phyloP scores from a whole-genome alignment of 495 filamentous ascomycete genomes.

The Neurospora tetraspora region DNA sequence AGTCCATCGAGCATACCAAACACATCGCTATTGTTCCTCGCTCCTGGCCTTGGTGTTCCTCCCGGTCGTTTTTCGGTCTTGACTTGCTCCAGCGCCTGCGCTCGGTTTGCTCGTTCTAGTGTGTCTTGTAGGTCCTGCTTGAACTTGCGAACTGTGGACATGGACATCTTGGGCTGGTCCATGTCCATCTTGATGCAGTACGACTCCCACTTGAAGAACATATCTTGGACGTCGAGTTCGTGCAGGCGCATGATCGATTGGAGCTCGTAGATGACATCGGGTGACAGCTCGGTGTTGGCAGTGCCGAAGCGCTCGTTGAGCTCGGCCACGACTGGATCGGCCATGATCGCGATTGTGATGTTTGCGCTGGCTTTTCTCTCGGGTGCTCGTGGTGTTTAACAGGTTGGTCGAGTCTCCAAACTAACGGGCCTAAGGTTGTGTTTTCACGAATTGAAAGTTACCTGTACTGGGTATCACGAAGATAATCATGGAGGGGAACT shows the following conservation, averaged over 20 bases:
- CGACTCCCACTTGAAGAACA: conserved; percentile 97
- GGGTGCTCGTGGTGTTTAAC: background rate
- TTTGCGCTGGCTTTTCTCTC: background rate
- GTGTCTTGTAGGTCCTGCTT: conserved; percentile 80
- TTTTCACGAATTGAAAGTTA: background rate
- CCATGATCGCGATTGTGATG: conserved; percentile 30
- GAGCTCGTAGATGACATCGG: conserved; percentile 69
- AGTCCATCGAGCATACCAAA: conserved; percentile 84
- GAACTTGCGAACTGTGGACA: conserved; percentile 61
- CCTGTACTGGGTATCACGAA: background rate
- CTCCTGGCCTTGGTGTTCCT: conserved; percentile 54
- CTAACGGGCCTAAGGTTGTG: background rate
- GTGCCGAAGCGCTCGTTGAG: conserved; percentile 60
- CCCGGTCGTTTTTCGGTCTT: conserved; percentile 51
- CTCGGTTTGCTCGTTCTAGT: conserved; percentile 56
- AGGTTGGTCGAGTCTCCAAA: background rate
- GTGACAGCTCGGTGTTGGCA: conserved; percentile 41
- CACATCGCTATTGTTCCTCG: conserved; percentile 50
- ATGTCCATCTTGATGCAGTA: conserved; percentile 84
- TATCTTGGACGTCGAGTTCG: conserved; percentile 62
- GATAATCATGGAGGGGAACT: background rate
- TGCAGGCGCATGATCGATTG: conserved; percentile 77
- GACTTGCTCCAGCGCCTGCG: conserved; percentile 31
- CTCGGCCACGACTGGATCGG: conserved; percentile 41
- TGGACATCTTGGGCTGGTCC: conserved; percentile 59